phyloP scores from a whole-genome alignment of 371 early-diverging fungal species.

The Circinella umbellata region DNA sequence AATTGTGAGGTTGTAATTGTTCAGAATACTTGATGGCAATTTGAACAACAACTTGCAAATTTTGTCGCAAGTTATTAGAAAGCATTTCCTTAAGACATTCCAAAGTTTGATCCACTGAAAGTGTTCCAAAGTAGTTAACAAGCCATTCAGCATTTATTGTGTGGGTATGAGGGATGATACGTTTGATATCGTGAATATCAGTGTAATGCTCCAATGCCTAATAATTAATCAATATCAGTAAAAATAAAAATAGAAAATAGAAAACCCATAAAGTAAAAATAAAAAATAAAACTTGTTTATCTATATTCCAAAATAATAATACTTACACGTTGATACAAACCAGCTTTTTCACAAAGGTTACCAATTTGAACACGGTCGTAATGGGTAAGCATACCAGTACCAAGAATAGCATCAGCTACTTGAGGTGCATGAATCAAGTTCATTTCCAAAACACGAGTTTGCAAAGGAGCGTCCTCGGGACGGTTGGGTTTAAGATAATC shows the following conservation, averaged over 20 bases:
- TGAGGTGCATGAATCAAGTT: conserved; percentile 96
- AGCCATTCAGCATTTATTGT: conserved; percentile 89
- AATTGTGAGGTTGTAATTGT: conserved; percentile 84
- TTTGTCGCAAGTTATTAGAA: conserved; percentile 86
- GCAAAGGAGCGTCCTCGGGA: conserved; percentile 91
- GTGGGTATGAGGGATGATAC: conserved; percentile 90
- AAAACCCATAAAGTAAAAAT: too few relatives aligned
- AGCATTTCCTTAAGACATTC: conserved; percentile 94
- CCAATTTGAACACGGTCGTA: conserved; percentile 94
- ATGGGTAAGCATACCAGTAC: conserved; percentile 93
- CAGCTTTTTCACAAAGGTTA: conserved; percentile 95
- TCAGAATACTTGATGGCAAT: conserved; percentile 96
- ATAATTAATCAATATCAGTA: too few relatives aligned
- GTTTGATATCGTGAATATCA: conserved; percentile 95
- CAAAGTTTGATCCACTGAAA: conserved; percentile 93
- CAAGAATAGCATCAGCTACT: conserved; percentile 97
- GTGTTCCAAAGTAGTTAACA: conserved; percentile 89
- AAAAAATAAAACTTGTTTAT: too few relatives aligned
- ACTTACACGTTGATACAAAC: conserved; percentile 86
- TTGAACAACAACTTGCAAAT: conserved; percentile 94
- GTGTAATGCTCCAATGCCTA: conserved; percentile 96
- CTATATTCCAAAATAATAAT: not conserved
- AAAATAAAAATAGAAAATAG: not conserved
- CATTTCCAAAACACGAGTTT: conserved; percentile 97
- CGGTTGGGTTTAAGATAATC: conserved; percentile 93